A percentile compares a stretch with the other conserved stretches of the same genome.
Conservation (phyloP, 2,329 filamentous ascomycete genomes). For the Trichoderma sp. region DNA sequence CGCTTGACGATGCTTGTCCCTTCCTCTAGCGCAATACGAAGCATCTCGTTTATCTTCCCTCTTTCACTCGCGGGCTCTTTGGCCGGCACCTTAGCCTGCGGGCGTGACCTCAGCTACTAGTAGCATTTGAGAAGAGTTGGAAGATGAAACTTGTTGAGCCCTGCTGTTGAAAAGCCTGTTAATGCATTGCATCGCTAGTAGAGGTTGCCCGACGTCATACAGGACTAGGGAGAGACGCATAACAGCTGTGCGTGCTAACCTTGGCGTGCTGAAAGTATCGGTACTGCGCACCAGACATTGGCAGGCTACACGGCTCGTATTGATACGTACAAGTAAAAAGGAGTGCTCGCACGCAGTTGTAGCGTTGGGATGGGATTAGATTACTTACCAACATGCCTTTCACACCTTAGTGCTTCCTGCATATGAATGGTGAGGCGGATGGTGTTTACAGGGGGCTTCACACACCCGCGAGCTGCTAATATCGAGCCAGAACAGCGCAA, state of each 20-base stretch:
- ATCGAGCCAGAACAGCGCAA: not conserved
- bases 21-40: not conserved
- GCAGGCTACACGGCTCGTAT: not conserved
- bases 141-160: not conserved
- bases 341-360: not conserved
- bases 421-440: conserved; percentile 19
- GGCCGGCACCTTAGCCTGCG: conserved; percentile 6
- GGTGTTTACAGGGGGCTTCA: conserved; percentile 20
- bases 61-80: not conserved
- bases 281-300: not conserved
- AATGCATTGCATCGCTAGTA: conserved; percentile 1
- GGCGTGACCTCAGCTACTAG: conserved; percentile 8
- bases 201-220: conserved; percentile 21
- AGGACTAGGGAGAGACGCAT: conserved; percentile 7
- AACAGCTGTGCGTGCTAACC: not conserved
- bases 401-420: conserved; percentile 10
- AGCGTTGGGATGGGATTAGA: not conserved
- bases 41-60: not conserved
- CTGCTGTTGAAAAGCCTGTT: conserved; percentile 12
- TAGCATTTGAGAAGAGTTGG: not conserved
- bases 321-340: not conserved
- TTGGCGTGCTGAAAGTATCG: not conserved
- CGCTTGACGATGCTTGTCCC: not conserved
- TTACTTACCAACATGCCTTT: conserved; percentile 6
- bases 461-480: not conserved